A percentile compares a stretch with the other conserved stretches of the same genome.
Conservation (phyloP, 345 rosid species). For the Gossypium rotundifolium region DNA sequence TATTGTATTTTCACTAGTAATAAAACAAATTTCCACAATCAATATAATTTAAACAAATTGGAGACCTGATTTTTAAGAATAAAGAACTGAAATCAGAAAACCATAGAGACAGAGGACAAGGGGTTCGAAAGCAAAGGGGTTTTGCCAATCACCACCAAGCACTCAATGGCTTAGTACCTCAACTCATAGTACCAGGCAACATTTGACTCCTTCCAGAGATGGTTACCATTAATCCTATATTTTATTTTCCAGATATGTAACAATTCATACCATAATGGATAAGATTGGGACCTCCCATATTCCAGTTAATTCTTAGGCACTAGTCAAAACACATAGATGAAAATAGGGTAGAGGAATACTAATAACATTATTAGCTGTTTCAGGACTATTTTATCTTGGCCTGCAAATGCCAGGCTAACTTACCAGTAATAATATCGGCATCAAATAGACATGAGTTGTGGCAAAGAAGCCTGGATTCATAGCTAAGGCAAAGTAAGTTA, state of each 20-base stretch:
- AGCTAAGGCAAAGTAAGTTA: background rate
- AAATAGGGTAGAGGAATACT: background rate
- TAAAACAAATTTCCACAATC: background rate
- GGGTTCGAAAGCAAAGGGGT: background rate
- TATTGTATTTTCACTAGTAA: background rate
- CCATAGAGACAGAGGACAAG: background rate
- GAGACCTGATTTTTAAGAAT: background rate
- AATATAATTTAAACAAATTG: background rate
- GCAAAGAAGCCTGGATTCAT: background rate
- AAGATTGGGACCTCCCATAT: slow-evolving; percentile 21
- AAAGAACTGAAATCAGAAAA: background rate
- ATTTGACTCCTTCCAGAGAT: slow-evolving; percentile 20
- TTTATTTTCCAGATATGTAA: slow-evolving; percentile 31
- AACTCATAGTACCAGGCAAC: slow-evolving; percentile 14
- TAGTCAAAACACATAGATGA: background rate
- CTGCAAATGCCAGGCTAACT: background rate
- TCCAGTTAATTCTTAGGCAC: slow-evolving; percentile 6
- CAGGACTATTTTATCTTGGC: background rate
- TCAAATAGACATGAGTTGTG: background rate
- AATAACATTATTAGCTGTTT: background rate
- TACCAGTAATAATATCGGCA: background rate
- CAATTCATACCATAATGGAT: slow-evolving; percentile 13
- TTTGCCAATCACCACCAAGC: background rate
- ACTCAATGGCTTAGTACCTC: background rate
- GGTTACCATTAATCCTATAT: slow-evolving; percentile 15